Evolutionary conservation across 345 rosid species (phyloP).

Genomic region (Kandelia obovata): DNA sequence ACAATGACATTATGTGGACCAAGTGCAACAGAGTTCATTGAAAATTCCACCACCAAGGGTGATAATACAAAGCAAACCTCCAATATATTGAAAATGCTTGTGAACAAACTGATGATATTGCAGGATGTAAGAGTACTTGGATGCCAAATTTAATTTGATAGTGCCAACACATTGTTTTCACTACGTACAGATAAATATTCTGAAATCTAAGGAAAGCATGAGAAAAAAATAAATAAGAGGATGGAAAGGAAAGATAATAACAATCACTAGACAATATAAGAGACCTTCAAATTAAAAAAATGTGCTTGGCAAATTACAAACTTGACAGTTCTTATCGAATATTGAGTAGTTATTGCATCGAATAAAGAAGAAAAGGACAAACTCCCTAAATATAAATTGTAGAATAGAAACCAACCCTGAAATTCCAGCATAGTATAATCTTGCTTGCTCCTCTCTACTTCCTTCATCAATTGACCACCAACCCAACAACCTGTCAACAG

Average conservation of each 20-base stretch:
- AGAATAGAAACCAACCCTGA: conserved; percentile 49
- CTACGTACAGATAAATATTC: too few relatives aligned
- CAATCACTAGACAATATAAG: too few relatives aligned
- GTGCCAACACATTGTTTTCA: too few relatives aligned
- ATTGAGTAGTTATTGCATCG: neutral
- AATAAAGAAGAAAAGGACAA: neutral
- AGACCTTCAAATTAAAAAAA: too few relatives aligned
- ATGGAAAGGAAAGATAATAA: too few relatives aligned
- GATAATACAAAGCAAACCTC: neutral
- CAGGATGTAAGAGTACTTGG: neutral
- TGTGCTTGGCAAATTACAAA: too few relatives aligned
- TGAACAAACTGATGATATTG: neutral
- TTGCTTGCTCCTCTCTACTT: conserved; percentile 81
- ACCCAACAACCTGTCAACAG: conserved; percentile 60
- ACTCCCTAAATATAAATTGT: conserved; percentile 1
- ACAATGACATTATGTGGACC: too few relatives aligned
- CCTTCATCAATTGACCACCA: conserved; percentile 99
- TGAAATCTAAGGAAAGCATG: too few relatives aligned
- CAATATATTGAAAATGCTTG: too few relatives aligned
- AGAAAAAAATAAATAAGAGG: too few relatives aligned
- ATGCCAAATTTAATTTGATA: neutral
- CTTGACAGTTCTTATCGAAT: too few relatives aligned
- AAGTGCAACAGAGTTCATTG: too few relatives aligned
- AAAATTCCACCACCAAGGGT: neutral
- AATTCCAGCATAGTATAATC: conserved; percentile 55